Conservation (phyloP, 2,329 filamentous ascomycete genomes). For the Fusarium drepaniforme region DNA sequence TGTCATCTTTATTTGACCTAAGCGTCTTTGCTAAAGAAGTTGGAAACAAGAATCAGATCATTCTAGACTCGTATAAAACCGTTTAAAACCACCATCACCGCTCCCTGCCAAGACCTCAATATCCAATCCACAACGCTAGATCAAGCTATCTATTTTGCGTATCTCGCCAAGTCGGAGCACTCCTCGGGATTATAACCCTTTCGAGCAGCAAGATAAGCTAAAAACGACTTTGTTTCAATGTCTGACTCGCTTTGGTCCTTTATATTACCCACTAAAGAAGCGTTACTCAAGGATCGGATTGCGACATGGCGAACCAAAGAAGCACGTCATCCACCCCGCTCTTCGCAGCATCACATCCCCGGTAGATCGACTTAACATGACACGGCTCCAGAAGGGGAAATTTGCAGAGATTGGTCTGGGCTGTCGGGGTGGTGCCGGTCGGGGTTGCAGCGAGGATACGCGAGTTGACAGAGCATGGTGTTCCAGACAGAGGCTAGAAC, state of each 20-base stretch:
- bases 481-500: neutral
- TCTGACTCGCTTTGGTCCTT: neutral
- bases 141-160: neutral
- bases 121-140: neutral
- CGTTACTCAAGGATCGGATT: neutral
- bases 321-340: constrained; percentile 7
- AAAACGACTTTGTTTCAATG: neutral
- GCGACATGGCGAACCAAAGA: neutral
- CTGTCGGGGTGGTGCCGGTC: neutral
- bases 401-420: neutral
- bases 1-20: neutral
- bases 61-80: neutral
- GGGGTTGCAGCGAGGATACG: neutral
- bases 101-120: neutral
- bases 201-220: neutral
- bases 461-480: neutral
- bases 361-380: neutral
- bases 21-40: too few species aligned
- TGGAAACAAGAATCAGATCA: neutral
- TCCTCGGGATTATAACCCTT: neutral
- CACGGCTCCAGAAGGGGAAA: neutral
- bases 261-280: neutral
- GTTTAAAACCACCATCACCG: neutral
- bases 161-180: neutral
- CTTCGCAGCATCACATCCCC: neutral